Base-by-base conservation (phyloP, 495 filamentous ascomycete species). In the Penicillium flavigenum region DNA sequence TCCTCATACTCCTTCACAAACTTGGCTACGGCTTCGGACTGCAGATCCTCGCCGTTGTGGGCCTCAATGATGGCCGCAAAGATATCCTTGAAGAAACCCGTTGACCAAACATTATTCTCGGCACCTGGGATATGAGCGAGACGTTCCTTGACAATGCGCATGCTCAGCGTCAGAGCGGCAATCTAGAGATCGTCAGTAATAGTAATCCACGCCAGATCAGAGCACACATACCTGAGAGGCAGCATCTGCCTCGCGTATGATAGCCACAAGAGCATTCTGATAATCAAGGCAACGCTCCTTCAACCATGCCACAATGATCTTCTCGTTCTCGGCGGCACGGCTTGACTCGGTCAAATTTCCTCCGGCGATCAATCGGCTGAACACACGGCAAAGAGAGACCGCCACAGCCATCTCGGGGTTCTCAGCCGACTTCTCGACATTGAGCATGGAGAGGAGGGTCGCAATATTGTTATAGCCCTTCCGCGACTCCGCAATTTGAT, bases 381-480 rank as follows among this genome's bases (percentile, higher is more conserved):
- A 96, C n/a, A 92, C 87, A 58, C 92, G 85, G 68, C 92, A 98
- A 27, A 98, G 77, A 2, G 91, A 84, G 17, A 96, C 87, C 0
- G 87, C 83, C 0, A 91, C 89, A 20, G 85, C 75, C 10, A 88
- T 64, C 58, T 79, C 73, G 3, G 75, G 75, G 10, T 74, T 72
- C 24, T 73, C 70, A 12, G 69, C 64, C 10, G 73, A 60, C 6
- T 77, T 70, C 17, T 81, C 71, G 22, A 74, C 69, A 69, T 82
- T 76, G 10, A 86, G 76, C 60, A 85, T 76, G 9, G 79, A 78
- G 36, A 95, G 76, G 41, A 98, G 72, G 1, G 77, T 85, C 9
- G 86, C 85, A 64, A 97, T 95, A 63, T 94, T 91, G 76, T 98
- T 97, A 79, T 94, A 96, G 70, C 96, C 80, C 68, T 89, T 89